phyloP scores from a whole-genome alignment of 164 flowering plant species.

The Tinospora cordifolia region DNA sequence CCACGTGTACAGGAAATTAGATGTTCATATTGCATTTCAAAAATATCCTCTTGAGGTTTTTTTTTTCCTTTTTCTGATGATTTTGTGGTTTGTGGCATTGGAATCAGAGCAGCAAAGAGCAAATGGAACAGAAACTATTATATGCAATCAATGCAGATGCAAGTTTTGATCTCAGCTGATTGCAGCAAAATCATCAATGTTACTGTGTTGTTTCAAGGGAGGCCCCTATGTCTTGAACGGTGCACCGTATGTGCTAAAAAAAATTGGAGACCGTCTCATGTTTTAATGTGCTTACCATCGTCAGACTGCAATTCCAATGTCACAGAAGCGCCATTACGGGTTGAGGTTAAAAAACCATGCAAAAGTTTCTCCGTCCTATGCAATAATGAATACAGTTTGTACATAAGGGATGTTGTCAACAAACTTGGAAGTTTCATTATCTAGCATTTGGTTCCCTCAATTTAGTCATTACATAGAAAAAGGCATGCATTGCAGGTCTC shows the following conservation, averaged over 20 bases:
- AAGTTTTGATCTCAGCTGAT: constrained; percentile 86
- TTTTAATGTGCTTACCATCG: not conserved
- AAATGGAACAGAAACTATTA: constrained; percentile 63
- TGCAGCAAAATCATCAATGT: not conserved
- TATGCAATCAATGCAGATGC: constrained; percentile 94
- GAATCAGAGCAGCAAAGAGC: constrained; percentile 70
- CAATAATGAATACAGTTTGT: not conserved
- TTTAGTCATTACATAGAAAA: no score
- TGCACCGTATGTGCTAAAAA: not conserved
- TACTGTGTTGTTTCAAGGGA: not conserved
- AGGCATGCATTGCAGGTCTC: no score
- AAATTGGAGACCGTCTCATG: not conserved
- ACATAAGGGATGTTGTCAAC: not conserved
- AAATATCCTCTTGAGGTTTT: not conserved
- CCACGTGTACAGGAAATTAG: not conserved
- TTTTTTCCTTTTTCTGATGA: no score
- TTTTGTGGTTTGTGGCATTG: not conserved
- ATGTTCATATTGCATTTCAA: not conserved
- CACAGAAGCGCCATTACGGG: no score
- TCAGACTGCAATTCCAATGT: no score
- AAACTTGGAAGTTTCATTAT: no score
- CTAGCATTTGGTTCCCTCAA: no score
- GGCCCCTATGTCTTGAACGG: constrained; percentile 1
- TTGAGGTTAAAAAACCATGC: no score
- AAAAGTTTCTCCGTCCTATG: not conserved